Base-by-base conservation (phyloP, 164 flowering plant species). In the Vitis labrusca region DNA sequence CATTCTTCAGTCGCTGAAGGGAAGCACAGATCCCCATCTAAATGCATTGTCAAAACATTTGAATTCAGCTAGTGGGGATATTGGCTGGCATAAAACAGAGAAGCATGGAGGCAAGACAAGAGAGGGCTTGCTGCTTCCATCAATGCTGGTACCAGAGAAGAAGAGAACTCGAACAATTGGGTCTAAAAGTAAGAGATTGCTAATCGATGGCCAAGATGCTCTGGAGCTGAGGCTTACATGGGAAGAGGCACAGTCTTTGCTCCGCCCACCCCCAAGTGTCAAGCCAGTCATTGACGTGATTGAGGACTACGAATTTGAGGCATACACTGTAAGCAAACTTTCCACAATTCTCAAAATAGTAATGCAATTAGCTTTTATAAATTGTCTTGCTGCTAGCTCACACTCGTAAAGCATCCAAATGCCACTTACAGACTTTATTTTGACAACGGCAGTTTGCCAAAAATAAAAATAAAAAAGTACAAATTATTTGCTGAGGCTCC, bases 221-320 rank as follows among this genome's bases (percentile, higher is more conserved):
- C 50, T 86, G 74, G 93, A 89, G 77, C 83, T 93, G 66, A 87
- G 80, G 69, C 76, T 89, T 70, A 89, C 94, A 12, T 93, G 98
- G 98, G 94, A 89, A 82, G 96, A 93, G 77, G 88, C 90, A 53
- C 98, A 89, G 70, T 94, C 88, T 63, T 80, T 91, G 79, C 91
- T 93, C 48, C 88, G 93, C 50, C 96, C 96, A 16, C 86, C 94
- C 29, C 93, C 90, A 44, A 74, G 83, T 77, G 70, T 74, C 66
- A 80, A 82, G 64, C 94, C 76, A n/a, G 87, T 80, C 72, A 78
- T 85, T 55, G 81, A 85, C 63, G 63, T 74, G 37, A 67, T 91
- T 69, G 97, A 89, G 77, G 97, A 91, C 63, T 84, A 84, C 69
- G 92, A 81, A 70, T 81, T 91, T 81, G 97, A 91, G 80, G 97